These are phyloP conservation scores for Coemansia sp. DNA, from an alignment of 192 early-diverging fungal species.

Conservation along the genomic window DNA sequence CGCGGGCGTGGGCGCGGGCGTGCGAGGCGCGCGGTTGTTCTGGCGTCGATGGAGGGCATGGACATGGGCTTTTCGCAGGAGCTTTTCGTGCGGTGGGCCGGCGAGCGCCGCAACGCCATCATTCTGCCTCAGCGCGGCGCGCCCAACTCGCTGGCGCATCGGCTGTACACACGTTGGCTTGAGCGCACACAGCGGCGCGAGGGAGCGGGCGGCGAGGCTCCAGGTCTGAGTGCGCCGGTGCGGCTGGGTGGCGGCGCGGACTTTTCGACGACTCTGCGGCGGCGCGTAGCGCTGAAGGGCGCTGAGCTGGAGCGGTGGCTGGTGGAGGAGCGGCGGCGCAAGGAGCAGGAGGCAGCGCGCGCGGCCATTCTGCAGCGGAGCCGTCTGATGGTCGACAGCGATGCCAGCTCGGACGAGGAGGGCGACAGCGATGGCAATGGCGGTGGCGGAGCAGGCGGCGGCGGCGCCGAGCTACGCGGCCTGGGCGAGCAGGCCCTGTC, in stretches of 20 bases:
- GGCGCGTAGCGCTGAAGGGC: constrained; percentile 80
- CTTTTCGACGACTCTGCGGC: constrained; percentile 45
- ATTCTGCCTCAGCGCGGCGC: constrained; percentile 76
- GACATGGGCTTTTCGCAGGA: constrained; percentile 79
- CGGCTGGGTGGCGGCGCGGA: constrained; percentile 5
- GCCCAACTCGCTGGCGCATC: constrained; percentile 63
- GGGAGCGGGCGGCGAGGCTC: not conserved
- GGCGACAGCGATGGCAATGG: constrained; percentile 25
- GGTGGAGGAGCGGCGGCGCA: constrained; percentile 57
- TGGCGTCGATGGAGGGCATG: constrained; percentile 77
- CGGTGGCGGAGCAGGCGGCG: constrained; percentile 42
- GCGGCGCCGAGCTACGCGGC: constrained; percentile 50
- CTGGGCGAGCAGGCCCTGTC: constrained; percentile 42
- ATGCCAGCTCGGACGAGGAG: constrained; percentile 54
- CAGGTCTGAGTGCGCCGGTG: not conserved
- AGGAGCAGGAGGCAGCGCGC: constrained; percentile 73
- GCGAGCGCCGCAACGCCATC: constrained; percentile 55
- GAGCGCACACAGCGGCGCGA: constrained; percentile 17
- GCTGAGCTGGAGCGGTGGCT: constrained; percentile 72
- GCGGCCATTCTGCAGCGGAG: constrained; percentile 61
- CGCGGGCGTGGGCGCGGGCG: constrained; percentile 57
- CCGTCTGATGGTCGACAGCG: constrained; percentile 75
- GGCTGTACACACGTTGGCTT: constrained; percentile 55
- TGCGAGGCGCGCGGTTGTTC: constrained; percentile 74
- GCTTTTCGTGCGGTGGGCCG: constrained; percentile 72